Evolutionary conservation across 2,329 filamentous ascomycete genomes (phyloP), one percentile per base, ranked within the genome.

Genomic region (Bretziella fagacearum): DNA sequence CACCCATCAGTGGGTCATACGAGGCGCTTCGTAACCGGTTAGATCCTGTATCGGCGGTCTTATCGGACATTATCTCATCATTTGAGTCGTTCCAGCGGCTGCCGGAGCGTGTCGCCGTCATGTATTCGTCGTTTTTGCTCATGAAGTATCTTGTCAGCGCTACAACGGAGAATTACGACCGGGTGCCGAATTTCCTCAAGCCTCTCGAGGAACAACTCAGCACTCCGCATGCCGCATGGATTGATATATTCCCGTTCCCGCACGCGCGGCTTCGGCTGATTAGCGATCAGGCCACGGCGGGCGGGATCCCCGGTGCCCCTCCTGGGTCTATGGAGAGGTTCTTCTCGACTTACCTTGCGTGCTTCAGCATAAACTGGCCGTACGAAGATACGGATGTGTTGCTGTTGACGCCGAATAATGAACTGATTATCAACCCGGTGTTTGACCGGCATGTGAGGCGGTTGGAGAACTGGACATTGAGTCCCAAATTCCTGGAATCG

Each of bases 131-230:
- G 83, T 93, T 93, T 61, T 70, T 87, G 26, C 59, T 86, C 53
- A 84, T 91, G 79, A 74, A 80, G 35, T 94, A 86, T 84, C 78
- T 84, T 58, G 81, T 93, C 48, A 74, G 74, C 23, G 84, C 85
- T 0, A 84, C 83, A 0, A 70, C 71, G 51, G 80, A 86, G 54
- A 93, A 86, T 62, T 87, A 82, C 60, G 74, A 84, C 20, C 71
- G 81, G 3, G 63, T 94, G 8, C 85, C 86, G 0, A 68, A 76
- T 3, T 93, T 81, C 76, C 64, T 79, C 32, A 71, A 70, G 0
- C 85, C 86, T 1, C 65, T 71, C 1, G 68, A 73, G 0, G 70
- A 70, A 5, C 85, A 93, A 58, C 62, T 84, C 13, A 69, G 74
- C 47, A 70, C 64, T 0, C 63, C 75, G 0, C 86, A 94, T 59